Base-by-base conservation (phyloP, 225 moss, liverwort and hornwort species). In the Takakia lepidozioides region DNA sequence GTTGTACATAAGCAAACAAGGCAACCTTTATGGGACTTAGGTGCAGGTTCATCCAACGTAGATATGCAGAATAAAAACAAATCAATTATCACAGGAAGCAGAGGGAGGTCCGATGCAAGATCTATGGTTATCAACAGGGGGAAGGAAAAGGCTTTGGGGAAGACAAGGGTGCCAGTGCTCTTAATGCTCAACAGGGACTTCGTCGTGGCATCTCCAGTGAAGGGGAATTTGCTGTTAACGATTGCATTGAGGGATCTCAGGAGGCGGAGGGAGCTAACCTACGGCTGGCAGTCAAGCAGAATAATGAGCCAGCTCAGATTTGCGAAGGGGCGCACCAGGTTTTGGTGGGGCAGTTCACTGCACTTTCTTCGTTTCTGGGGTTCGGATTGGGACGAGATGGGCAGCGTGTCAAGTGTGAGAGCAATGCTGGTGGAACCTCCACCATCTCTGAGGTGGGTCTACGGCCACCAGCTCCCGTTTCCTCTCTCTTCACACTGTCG, bases 401-500 rank as follows among this genome's bases (percentile, higher is more conserved):
- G 36, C 61, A 63, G 61, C 76, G 83, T 28, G 86, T 83, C 25
- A 68, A 70, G 28, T 54, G 49, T 44, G 76, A 73, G 58, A 75
- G 64, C 56, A 83, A 87, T 61, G 86, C 86, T 8, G 86, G 86
- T 17, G 86, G 86, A 23, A 66, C 75, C 25, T 86, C 86, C 25
- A 72, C 83, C 25, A 80, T 83, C 52, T 87, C 86, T 24, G 86
- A 87, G 80, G 84, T 80, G 10, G n/a, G n/a, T n/a, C n/a, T n/a
- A n/a, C n/a, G n/a, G n/a, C n/a, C n/a, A n/a, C n/a, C n/a, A n/a
- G n/a, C n/a, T n/a, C n/a, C n/a, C n/a, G n/a, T n/a, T n/a, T n/a
- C n/a, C n/a, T n/a, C n/a, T n/a, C n/a, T n/a, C n/a, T n/a, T n/a
- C n/a, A n/a, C n/a, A n/a, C n/a, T n/a, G n/a, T n/a, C n/a, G n/a